Conservation (phyloP, 495 filamentous ascomycete species). For the Penicillium daleae region DNA sequence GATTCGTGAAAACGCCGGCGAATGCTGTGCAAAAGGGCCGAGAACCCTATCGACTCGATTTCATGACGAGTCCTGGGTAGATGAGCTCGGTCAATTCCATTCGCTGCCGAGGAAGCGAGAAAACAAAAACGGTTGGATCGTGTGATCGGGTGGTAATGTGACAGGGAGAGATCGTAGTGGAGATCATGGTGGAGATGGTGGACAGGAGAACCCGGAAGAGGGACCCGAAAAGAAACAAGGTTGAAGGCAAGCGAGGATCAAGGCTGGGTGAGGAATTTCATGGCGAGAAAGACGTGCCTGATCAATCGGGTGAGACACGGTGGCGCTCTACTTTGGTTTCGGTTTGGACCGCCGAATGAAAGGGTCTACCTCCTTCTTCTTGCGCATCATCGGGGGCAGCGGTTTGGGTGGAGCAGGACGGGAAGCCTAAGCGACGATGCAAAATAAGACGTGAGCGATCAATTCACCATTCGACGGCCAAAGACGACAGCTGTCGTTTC, state of each 20-base stretch:
- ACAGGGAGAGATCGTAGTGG: not conserved
- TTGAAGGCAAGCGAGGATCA: not conserved
- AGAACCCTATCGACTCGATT: constrained; percentile 11
- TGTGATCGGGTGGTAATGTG: not conserved
- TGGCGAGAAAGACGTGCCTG: not conserved
- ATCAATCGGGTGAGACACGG: constrained; percentile 1
- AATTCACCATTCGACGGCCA: constrained; percentile 4
- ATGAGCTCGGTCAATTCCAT: not conserved
- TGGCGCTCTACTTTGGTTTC: constrained; percentile 30
- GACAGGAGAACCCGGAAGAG: not conserved
- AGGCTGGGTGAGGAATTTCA: not conserved
- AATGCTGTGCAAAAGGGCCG: constrained; percentile 16
- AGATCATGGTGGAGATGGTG: constrained; percentile 3
- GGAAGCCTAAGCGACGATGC: constrained; percentile 13
- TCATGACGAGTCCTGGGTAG: constrained; percentile 1
- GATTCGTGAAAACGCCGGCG: constrained; percentile 14
- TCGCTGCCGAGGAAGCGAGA: not conserved
- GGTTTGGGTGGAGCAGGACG: constrained; percentile 19
- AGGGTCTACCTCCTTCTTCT: constrained; percentile 53
- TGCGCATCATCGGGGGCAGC: constrained; percentile 45
- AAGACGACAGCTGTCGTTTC: constrained; percentile 9
- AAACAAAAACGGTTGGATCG: not conserved
- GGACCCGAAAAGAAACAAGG: constrained; percentile 7
- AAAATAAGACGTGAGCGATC: constrained; percentile 16
- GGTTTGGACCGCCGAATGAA: constrained; percentile 55